phyloP scores from a whole-genome alignment of 2,329 filamentous ascomycete genomes.

The Venturia oleaginea region DNA sequence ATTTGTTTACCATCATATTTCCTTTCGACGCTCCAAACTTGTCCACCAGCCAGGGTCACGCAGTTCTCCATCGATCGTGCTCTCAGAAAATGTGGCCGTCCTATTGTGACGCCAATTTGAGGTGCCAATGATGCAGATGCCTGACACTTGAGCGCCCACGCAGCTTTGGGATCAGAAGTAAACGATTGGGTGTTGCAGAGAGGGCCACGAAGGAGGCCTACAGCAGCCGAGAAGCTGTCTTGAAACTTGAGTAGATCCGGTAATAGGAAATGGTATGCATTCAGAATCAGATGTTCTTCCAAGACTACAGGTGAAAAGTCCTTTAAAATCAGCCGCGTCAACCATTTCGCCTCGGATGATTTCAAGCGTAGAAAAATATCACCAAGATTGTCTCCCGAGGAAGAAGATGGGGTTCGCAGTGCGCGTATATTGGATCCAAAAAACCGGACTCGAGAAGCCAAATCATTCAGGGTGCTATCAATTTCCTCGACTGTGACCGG shows the following conservation, averaged over 20 bases:
- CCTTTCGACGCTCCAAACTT: conserved; percentile 63
- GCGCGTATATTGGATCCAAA: conserved; percentile 55
- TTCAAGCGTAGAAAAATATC: conserved; percentile 50
- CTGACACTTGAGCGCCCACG: conserved; percentile 25
- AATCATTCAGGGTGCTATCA: conserved; percentile 52
- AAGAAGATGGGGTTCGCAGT: conserved; percentile 19
- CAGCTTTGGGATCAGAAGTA: conserved; percentile 21
- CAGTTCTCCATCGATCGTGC: conserved; percentile 59
- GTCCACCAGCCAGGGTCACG: conserved; percentile 50
- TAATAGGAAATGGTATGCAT: conserved; percentile 58
- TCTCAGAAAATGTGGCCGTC: conserved; percentile 37
- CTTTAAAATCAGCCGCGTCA: conserved; percentile 72
- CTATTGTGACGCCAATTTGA: conserved; percentile 35
- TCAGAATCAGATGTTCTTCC: conserved; percentile 47
- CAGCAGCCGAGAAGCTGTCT: conserved; percentile 55
- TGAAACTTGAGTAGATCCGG: conserved; percentile 62
- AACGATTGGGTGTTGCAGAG: neutral
- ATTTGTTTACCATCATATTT: conserved; percentile 57
- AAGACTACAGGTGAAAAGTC: conserved; percentile 59
- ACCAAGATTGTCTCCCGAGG: conserved; percentile 36
- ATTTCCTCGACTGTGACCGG: conserved; percentile 62
- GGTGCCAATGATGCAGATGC: conserved; percentile 32
- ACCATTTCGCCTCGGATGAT: conserved; percentile 74
- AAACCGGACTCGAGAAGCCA: conserved; percentile 62
- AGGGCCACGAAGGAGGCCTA: conserved; percentile 43